Conservation (phyloP, 2,329 filamentous ascomycete species). For the Cladosporium oxysporum region DNA sequence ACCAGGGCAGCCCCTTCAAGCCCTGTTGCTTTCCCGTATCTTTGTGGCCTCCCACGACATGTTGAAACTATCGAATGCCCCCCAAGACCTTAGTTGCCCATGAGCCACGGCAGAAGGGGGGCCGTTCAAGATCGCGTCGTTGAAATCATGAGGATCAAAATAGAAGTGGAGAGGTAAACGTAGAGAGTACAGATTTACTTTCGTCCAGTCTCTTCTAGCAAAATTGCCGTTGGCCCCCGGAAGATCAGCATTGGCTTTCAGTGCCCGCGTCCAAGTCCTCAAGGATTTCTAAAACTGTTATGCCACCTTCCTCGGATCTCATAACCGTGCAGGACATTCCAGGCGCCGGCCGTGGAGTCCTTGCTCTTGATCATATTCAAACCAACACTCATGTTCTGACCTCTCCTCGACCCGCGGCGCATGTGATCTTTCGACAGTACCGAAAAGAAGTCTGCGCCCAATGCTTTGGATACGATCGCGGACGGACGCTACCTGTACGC, state of each 20-base stretch:
- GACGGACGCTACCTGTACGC: slow-evolving; percentile 43
- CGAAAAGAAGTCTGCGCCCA: slow-evolving; percentile 51
- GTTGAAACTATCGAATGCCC: neutral
- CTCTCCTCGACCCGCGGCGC: slow-evolving; percentile 41
- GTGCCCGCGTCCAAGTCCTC: neutral
- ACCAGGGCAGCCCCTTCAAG: neutral
- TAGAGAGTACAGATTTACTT: neutral
- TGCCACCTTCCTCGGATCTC: slow-evolving; percentile 25
- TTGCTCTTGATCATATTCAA: slow-evolving; percentile 41
- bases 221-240: slow-evolving; percentile 6
- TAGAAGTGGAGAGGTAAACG: neutral
- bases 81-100: neutral
- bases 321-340: slow-evolving; percentile 46
- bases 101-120: neutral
- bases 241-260: slow-evolving; percentile 7
- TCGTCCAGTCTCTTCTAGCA: neutral
- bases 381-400: slow-evolving; percentile 40
- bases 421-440: slow-evolving; percentile 48
- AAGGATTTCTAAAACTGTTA: slow-evolving; percentile 1
- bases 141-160: neutral
- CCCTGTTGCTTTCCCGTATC: neutral
- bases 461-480: slow-evolving; percentile 50
- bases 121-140: neutral
- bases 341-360: slow-evolving; percentile 48
- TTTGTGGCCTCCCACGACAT: neutral